Conservation (phyloP, 495 filamentous ascomycete species). For the Schizothecium vesticola region DNA sequence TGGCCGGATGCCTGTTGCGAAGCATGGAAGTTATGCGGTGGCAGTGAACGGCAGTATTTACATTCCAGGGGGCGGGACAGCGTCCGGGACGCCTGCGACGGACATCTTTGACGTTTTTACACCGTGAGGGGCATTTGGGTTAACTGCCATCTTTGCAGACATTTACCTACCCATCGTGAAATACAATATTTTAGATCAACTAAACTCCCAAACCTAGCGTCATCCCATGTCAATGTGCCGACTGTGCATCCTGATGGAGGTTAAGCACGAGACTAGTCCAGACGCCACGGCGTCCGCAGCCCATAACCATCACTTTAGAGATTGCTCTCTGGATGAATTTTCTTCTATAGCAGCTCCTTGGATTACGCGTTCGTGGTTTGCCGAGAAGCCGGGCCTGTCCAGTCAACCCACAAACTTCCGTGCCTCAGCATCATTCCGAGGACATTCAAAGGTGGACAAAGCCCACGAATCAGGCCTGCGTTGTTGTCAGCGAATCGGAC, state of each 20-base stretch:
- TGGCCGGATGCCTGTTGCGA: slow-evolving; percentile 26
- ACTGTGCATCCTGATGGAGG: background rate
- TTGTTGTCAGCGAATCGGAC: background rate
- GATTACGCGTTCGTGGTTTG: background rate
- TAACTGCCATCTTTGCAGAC: background rate
- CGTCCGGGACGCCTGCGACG: slow-evolving; percentile 19
- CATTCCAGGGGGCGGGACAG: slow-evolving; percentile 26
- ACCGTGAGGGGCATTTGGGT: background rate
- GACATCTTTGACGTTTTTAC: slow-evolving; percentile 24
- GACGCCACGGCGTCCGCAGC: no score
- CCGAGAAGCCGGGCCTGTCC: background rate
- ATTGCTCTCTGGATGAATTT: background rate
- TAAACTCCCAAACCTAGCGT: no score
- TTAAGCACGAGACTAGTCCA: no score
- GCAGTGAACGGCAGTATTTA: slow-evolving; percentile 28
- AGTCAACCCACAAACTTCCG: background rate
- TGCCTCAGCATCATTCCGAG: background rate
- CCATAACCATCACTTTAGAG: no score
- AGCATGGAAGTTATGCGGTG: slow-evolving; percentile 35
- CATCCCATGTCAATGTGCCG: no score
- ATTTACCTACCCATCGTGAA: no score
- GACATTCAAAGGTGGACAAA: background rate
- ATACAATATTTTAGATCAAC: background rate
- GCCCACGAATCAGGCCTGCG: background rate
- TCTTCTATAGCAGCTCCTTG: no score